phyloP scores from a whole-genome alignment of 2,329 filamentous ascomycete genomes.

The Aspergillus sp. region DNA sequence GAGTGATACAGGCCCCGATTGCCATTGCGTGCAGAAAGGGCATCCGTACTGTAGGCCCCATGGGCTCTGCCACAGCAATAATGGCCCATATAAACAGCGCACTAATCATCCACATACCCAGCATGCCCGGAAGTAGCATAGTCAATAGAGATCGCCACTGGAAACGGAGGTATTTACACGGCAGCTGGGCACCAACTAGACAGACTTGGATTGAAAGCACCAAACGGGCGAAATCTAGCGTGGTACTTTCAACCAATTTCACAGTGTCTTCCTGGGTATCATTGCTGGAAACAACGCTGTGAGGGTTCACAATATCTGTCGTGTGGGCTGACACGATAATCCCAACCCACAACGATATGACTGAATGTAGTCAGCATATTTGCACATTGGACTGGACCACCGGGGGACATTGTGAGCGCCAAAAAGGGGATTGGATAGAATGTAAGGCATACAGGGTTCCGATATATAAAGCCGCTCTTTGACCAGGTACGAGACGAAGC shows the following conservation, averaged over 20 bases:
- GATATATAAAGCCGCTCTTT: conserved; percentile 82
- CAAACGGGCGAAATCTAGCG: conserved; percentile 67
- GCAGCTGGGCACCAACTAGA: conserved; percentile 70
- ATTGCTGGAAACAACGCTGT: no score
- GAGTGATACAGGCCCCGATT: conserved; percentile 70
- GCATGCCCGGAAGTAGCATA: conserved; percentile 70
- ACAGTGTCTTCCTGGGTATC: no score
- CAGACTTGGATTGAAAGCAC: conserved; percentile 79
- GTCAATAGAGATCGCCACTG: conserved; percentile 64
- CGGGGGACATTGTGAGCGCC: neutral
- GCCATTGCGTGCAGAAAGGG: conserved; percentile 67
- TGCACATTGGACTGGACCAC: no score
- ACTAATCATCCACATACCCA: conserved; percentile 66
- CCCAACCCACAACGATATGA: neutral
- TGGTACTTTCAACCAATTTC: no score
- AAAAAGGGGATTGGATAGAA: neutral
- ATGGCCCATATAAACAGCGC: conserved; percentile 63
- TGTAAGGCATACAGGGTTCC: conserved; percentile 58
- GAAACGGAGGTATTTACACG: conserved; percentile 62
- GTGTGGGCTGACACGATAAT: neutral
- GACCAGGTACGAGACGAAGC: conserved; percentile 69
- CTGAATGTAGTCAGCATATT: no score
- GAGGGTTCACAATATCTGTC: conserved; percentile 62
- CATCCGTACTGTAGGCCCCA: no score
- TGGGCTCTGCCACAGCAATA: no score